Base-by-base conservation (phyloP, 441 rosid species). In the Pelargonium myrrhifolium region DNA sequence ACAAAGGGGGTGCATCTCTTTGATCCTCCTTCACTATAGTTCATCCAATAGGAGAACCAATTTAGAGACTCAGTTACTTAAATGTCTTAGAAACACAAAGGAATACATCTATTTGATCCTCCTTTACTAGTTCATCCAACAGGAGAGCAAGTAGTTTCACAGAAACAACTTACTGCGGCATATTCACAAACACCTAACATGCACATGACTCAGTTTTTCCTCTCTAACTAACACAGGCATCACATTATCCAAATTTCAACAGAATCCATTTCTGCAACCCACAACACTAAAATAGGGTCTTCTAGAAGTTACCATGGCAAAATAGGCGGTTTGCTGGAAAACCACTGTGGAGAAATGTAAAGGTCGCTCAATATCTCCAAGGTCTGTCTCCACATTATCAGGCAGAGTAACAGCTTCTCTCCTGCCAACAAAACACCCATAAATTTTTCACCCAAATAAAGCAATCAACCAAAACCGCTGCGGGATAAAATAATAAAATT, bases 391-490 rank as follows among this genome's bases (percentile, higher is more conserved):
- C 12, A 77, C 67, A 14, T 76, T 77, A 65, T 86, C 92, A 9
- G 93, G 86, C 45, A 88, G 69, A 10, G 97, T 91, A 73, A 89
- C 85, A 22, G 89, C 84, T 76, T 89, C 93, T 77, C 81, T 91
- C 87, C 97, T 93, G 79, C 72, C 75, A 17, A 66, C 35, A 62
- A 58, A 69, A n/a, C 9, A 20, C 51, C 28, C 43, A 37, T 24
- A 58, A n/a, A 28, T 28, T 28, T 28, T 28, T 28, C 31, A 3
- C 31, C 31, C 56, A 15, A n/a, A 49, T 49, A 4, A n/a, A 49
- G 56, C 20, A 49, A 49, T 49, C 56, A 18, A 49, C 37, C n/a
- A 11, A 59, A 17, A 20, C 58, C 17, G 31, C 18, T n/a, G n/a
- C n/a, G n/a, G n/a, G n/a, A n/a, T n/a, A n/a, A n/a, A n/a, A n/a